Evolutionary conservation across 345 rosid species (phyloP), one percentile per base, ranked within the genome.

Genomic region (Acer negundo): DNA sequence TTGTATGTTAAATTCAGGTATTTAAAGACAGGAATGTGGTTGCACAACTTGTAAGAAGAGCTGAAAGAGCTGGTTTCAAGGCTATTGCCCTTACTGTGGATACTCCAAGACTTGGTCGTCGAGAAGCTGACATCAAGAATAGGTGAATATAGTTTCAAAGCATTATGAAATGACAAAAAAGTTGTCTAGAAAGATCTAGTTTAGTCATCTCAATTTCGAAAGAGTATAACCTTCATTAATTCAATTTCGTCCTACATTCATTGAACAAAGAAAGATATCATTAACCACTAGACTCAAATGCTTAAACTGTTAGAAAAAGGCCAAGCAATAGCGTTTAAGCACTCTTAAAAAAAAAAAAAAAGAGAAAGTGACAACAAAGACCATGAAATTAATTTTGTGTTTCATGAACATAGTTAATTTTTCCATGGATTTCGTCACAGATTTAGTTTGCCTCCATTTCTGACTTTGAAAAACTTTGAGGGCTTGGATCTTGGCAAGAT

Each of bases 101-200:
- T 80, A 93, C 97, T 67, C 99, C 99, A 58, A 87, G 89, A 82
- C 94, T 95, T 44, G 99, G 99, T 26, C 96, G 98, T 23, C 86
- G 99, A 74, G 99, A 95, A 84, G 86, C 98, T 24, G 98, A 93
- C 83, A 95, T 95, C 86, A 95, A 93, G 87, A 95, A 93, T 86
- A 89, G 97, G 99, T 93, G 24, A 84, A 74, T n/a, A 53, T 20
- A 22, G 56, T 24, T 56, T 68, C 42, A 49, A 53, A 58, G 13
- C 35, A 56, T 23, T 22, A 22, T 47, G 9, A 42, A 44, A 28
- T 17, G 69, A 13, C 26, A 35, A 66, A 62, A 7, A 49, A 49
- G 19, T 49, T 49, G 17, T 49, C 55, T 15, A 49, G 55, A 49
- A 49, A 49, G 19, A 13, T 49, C 38, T 3, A 49, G 16, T 49